Percentiles rank a stretch among this genome's conserved stretches.
Evolutionary conservation across 2,329 filamentous ascomycete species (phyloP).

Genomic region (Fusarium concolor): DNA sequence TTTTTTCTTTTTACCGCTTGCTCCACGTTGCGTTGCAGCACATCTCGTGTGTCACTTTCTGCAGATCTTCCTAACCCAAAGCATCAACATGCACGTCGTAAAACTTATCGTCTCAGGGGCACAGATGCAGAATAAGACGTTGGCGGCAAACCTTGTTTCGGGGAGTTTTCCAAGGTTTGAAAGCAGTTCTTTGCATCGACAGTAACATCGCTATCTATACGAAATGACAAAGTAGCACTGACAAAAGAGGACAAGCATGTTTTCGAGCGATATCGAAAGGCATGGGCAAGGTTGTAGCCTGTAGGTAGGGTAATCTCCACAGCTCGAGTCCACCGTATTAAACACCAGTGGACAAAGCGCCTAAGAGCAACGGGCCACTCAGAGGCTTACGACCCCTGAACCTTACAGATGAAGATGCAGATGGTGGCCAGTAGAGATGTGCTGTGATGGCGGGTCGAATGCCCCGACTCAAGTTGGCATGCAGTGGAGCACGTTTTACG

Average conservation of each 20-base stretch:
- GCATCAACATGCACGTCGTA: conserved; percentile 9
- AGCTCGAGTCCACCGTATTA: conserved; percentile 15
- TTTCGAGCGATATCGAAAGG: conserved; percentile 25
- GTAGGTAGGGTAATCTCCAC: conserved; percentile 21
- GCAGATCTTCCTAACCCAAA: conserved; percentile 30
- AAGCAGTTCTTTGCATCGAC: conserved; percentile 9
- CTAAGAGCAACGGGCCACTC: conserved; percentile 30
- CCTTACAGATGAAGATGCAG: conserved; percentile 32
- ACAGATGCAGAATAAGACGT: conserved; percentile 1
- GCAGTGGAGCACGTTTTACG: conserved; percentile 15
- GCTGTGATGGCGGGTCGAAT: conserved; percentile 9
- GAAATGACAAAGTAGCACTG: conserved; percentile 12
- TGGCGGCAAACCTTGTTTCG: conserved; percentile 21
- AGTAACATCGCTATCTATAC: background rate
- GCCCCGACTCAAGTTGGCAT: conserved; percentile 5
- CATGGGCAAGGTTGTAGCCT: background rate
- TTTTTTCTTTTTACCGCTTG: conserved; percentile 28
- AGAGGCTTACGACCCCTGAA: conserved; percentile 32
- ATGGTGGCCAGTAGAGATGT: conserved; percentile 30
- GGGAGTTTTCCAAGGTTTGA: background rate
- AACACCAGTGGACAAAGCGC: conserved; percentile 18
- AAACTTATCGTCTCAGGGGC: conserved; percentile 29
- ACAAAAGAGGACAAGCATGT: conserved; percentile 31
- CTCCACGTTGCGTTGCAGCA: conserved; percentile 35
- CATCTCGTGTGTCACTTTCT: background rate